Conservation (phyloP, 2,329 filamentous ascomycete genomes). For the Escovopsis sp. region DNA sequence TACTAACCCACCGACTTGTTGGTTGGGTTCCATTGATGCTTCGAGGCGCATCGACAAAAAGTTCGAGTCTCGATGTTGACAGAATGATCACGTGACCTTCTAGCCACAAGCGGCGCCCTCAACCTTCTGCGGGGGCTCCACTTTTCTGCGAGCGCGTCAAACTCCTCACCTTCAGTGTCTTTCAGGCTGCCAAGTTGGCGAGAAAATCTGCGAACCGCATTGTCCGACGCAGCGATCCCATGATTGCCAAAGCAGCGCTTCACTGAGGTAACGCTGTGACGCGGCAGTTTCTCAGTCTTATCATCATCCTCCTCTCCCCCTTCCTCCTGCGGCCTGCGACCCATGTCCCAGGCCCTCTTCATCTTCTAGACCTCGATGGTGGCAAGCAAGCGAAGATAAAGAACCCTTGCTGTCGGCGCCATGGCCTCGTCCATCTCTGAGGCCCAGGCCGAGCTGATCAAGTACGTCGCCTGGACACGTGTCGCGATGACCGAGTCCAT, state of each 20-base stretch:
- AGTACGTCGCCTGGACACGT: constrained; percentile 24
- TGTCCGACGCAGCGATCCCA: constrained; percentile 1
- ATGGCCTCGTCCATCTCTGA: constrained; percentile 28
- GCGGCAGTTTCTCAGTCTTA: neutral
- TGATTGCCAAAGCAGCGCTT: constrained; percentile 5
- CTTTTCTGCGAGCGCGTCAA: constrained; percentile 11
- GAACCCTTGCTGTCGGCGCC: constrained; percentile 9
- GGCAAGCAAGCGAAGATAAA: constrained; percentile 3
- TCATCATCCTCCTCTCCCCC: neutral
- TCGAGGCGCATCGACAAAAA: neutral
- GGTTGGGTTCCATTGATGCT: neutral
- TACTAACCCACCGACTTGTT: too few relatives aligned
- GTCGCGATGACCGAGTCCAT: neutral
- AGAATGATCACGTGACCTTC: too few relatives aligned
- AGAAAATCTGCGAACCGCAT: neutral
- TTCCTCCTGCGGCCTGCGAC: neutral
- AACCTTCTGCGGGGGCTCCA: constrained; percentile 5
- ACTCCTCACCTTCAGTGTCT: constrained; percentile 9
- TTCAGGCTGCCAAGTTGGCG: neutral
- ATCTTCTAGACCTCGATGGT: constrained; percentile 3
- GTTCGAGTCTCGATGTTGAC: too few relatives aligned
- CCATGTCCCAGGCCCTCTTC: neutral
- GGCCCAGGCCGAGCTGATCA: constrained; percentile 44
- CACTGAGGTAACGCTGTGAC: constrained; percentile 6
- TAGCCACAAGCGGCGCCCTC: constrained; percentile 4